Percentiles rank a stretch among this genome's conserved stretches.
Conservation (phyloP, 2,329 filamentous ascomycete species). For the Triangularia setosa region DNA sequence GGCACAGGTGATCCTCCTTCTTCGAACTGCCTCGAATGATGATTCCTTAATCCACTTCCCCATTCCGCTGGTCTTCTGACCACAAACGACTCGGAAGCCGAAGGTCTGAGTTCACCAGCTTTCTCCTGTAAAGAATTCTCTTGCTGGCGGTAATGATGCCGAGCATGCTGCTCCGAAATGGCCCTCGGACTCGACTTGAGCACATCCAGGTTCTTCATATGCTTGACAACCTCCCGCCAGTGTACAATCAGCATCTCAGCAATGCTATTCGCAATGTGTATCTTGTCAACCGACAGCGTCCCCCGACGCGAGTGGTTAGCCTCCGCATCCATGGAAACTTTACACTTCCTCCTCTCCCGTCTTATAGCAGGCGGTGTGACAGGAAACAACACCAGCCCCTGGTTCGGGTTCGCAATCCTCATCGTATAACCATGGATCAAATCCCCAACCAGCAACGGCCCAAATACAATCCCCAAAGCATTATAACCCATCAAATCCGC, state of each 20-base stretch:
- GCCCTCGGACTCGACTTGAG: constrained; percentile 22
- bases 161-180: not conserved
- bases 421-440: constrained; percentile 49
- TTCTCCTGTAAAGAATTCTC: constrained; percentile 10
- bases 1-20: constrained; percentile 36
- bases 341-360: constrained; percentile 38
- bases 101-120: constrained; percentile 33
- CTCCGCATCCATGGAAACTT: constrained; percentile 18
- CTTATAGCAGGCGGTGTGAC: constrained; percentile 41
- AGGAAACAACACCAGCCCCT: constrained; percentile 42
- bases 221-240: constrained; percentile 60
- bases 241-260: constrained; percentile 63
- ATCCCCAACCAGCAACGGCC: constrained; percentile 59
- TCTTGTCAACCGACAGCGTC: constrained; percentile 47
- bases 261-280: constrained; percentile 55
- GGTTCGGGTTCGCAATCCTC: constrained; percentile 40
- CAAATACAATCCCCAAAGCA: constrained; percentile 61
- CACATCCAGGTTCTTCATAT: constrained; percentile 50
- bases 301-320: constrained; percentile 13
- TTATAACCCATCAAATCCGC: constrained; percentile 61
- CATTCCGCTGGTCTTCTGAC: constrained; percentile 38
- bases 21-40: constrained; percentile 16
- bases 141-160: constrained; percentile 4
- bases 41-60: constrained; percentile 13
- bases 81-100: constrained; percentile 39